These are phyloP conservation scores for Endogone sp. DNA, from an alignment of 192 early-diverging fungal genomes.

Conservation along the genomic window DNA sequence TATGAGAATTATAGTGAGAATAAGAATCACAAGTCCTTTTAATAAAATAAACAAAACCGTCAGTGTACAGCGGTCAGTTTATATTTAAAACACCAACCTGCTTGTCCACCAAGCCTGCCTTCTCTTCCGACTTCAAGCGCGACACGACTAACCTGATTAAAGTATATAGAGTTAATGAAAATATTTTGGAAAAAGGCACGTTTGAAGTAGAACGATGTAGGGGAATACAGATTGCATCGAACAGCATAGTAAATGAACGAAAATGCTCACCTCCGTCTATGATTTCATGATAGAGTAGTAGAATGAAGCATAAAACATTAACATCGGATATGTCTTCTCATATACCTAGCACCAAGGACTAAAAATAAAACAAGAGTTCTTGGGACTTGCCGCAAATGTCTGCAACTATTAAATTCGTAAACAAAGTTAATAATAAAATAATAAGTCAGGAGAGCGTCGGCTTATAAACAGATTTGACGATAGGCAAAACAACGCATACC, in stretches of 20 bases:
- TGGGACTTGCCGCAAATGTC: not conserved
- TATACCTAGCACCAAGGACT: too few species aligned
- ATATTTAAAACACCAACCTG: conserved; percentile 27
- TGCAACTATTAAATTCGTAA: not conserved
- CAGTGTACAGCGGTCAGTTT: conserved; percentile 58
- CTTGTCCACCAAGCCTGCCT: conserved; percentile 64
- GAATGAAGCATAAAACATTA: too few species aligned
- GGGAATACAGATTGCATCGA: too few species aligned
- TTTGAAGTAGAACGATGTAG: too few species aligned
- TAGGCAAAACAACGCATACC: conserved; percentile 32
- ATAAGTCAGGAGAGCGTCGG: too few species aligned
- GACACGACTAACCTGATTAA: conserved; percentile 68
- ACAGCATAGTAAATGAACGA: too few species aligned
- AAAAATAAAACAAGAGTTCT: not conserved
- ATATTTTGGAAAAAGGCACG: too few species aligned
- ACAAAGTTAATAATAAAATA: too few species aligned
- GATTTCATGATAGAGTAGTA: too few species aligned
- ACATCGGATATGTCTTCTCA: too few species aligned
- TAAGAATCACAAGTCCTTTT: not conserved
- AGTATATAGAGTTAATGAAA: too few species aligned
- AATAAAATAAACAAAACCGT: conserved; percentile 32
- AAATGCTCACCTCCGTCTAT: not conserved
- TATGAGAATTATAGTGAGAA: not conserved
- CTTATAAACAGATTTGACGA: too few species aligned
- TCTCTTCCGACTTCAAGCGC: conserved; percentile 72